Evolutionary conservation across 768 basidiomycete genomes (phyloP).

Genomic region (Russula abietina): DNA sequence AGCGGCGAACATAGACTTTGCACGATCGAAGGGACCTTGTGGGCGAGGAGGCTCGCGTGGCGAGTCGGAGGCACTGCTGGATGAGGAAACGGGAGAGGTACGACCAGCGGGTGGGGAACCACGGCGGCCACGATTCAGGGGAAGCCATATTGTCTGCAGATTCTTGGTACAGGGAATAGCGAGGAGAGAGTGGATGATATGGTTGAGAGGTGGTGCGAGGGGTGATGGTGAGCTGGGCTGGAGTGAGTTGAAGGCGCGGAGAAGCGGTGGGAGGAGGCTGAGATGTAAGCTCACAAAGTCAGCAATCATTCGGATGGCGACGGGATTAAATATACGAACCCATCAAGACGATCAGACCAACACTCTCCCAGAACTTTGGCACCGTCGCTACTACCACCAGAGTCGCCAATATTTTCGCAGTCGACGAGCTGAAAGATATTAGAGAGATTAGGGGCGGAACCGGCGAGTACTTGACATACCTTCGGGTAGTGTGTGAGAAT

Average conservation of each 20-base stretch:
- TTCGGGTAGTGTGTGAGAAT: slow-evolving; percentile 76
- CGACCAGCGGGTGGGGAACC: slow-evolving; percentile 33
- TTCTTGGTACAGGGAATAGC: slow-evolving; percentile 61
- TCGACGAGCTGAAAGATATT: slow-evolving; percentile 13
- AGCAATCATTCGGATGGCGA: slow-evolving; percentile 1
- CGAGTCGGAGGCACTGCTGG: slow-evolving; percentile 20
- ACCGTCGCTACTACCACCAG: slow-evolving; percentile 13
- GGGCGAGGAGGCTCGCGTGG: slow-evolving; percentile 25
- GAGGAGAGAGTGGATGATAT: slow-evolving; percentile 78
- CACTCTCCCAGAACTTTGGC: slow-evolving; percentile 59
- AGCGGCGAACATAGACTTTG: slow-evolving; percentile 48
- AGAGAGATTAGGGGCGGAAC: not conserved
- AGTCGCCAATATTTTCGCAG: slow-evolving; percentile 19
- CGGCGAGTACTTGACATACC: slow-evolving; percentile 35
- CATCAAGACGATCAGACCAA: slow-evolving; percentile 69
- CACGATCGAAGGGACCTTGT: slow-evolving; percentile 44
- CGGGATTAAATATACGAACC: slow-evolving; percentile 36
- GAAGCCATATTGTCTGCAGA: slow-evolving; percentile 60
- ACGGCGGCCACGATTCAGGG: slow-evolving; percentile 27
- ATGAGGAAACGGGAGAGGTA: slow-evolving; percentile 29
- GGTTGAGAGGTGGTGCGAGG: slow-evolving; percentile 64
- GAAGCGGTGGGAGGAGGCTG: slow-evolving; percentile 56
- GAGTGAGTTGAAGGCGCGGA: slow-evolving; percentile 63
- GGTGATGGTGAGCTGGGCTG: slow-evolving; percentile 58
- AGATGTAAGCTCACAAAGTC: not conserved